phyloP scores from a whole-genome alignment of 163 green algal genomes.

The Volvox carteri region DNA sequence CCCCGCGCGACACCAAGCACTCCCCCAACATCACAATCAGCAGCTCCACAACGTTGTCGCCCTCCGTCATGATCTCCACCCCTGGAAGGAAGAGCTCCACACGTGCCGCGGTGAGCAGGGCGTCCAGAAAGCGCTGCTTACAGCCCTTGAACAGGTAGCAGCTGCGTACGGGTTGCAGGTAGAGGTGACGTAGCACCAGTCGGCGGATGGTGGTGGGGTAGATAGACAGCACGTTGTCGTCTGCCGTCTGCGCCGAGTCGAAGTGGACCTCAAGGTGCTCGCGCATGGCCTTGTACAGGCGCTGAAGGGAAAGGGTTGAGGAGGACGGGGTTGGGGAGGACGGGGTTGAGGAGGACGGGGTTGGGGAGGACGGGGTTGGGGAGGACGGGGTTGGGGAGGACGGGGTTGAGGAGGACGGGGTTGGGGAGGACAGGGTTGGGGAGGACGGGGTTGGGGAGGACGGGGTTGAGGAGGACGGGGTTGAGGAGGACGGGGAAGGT shows the following conservation, averaged over 20 bases:
- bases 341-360: no score
- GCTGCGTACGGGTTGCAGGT: slow-evolving; percentile 34
- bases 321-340: no score
- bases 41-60: slow-evolving; percentile 55
- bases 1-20: slow-evolving; percentile 15
- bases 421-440: no score
- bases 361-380: no score
- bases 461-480: no score
- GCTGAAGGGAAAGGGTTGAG: background rate
- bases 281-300: slow-evolving; percentile 50
- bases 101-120: slow-evolving; percentile 22
- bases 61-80: slow-evolving; percentile 57
- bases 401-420: no score
- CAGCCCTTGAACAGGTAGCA: slow-evolving; percentile 59
- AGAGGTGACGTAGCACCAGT: slow-evolving; percentile 51
- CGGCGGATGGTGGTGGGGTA: slow-evolving; percentile 57
- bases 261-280: slow-evolving; percentile 65
- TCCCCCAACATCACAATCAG: slow-evolving; percentile 46
- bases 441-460: no score
- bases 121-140: slow-evolving; percentile 55
- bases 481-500: background rate
- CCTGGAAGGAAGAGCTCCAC: slow-evolving; percentile 57
- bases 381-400: no score
- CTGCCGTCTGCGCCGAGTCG: slow-evolving; percentile 40
- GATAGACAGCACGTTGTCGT: slow-evolving; percentile 53